Evolutionary conservation across 2,329 filamentous ascomycete genomes (phyloP), one percentile per base, ranked within the genome.

Genomic region (Hypoxylon sp.): DNA sequence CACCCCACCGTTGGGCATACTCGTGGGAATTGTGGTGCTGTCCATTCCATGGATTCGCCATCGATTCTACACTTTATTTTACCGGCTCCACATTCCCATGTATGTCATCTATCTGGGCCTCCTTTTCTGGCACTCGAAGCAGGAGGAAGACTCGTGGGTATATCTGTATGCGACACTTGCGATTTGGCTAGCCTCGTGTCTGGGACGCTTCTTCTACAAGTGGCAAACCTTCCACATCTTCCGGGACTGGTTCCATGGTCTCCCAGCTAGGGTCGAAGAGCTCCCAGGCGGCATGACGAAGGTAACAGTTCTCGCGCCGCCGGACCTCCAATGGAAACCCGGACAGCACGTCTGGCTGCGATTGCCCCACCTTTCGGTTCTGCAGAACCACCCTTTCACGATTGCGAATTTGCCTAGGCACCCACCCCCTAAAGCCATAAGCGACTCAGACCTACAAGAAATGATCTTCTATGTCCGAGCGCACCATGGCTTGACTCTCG

Each of bases 161-260:
- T 69, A 69, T 21, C 27, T 69, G 9, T 69, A 53, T 19, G 37
- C 67, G 25, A 67, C 67, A 1, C 56, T 69, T 37, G 63, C 63
- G 2, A 61, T 67, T 19, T 69, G 67, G 67, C 53, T 67, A 7
- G 67, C 67, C 8, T 67, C 67, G 1, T 69, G 67, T 25, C 8
- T 54, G 21, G 56, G 48, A 12, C 63, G 67, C 19, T 37, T 69
- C 14, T 69, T 69, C 43, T 67, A 69, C 43, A 69, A 67, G 41
- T 69, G 67, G 67, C 67, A 69, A 43, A 69, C 67, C 2, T 69
- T 69, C 39, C 63, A 61, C 45, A 69, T 69, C 14, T 69, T 69
- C 61, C 60, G 60, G 1, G 57, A 64, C 6, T 69, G 67, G 67
- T 69, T 69, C 16, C 63, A 64, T n/a, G 67, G 67, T 1, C 56